Conservation (phyloP, 2,329 filamentous ascomycete species). For the Volutella citrinella region DNA sequence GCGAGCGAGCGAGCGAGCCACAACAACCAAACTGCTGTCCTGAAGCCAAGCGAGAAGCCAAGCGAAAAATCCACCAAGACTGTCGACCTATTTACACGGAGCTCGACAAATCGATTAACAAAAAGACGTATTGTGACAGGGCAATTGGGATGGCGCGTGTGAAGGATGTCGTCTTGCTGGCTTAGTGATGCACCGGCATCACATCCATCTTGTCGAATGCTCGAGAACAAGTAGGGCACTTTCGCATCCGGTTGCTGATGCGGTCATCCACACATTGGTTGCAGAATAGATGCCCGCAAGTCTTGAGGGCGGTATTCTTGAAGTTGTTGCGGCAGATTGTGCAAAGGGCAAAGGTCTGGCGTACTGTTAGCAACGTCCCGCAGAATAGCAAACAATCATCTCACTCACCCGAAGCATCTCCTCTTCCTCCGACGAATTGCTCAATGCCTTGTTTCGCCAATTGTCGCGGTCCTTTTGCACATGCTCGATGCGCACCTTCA, state of each 20-base stretch:
- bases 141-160: slow-evolving; percentile 1
- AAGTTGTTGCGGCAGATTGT: slow-evolving; percentile 90
- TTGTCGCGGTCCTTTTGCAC: slow-evolving; percentile 78
- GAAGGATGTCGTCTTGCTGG: background rate
- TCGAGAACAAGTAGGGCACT: slow-evolving; percentile 91
- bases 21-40: too few species aligned
- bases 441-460: slow-evolving; percentile 79
- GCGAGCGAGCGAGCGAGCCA: too few species aligned
- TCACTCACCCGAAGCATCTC: slow-evolving; percentile 84
- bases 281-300: slow-evolving; percentile 94
- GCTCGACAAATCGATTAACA: slow-evolving; percentile 23
- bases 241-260: slow-evolving; percentile 83
- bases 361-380: slow-evolving; percentile 18
- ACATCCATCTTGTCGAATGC: slow-evolving; percentile 89
- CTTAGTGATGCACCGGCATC: slow-evolving; percentile 64
- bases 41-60: too few species aligned
- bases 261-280: slow-evolving; percentile 85
- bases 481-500: slow-evolving; percentile 74
- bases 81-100: too few species aligned
- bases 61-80: slow-evolving; percentile 13
- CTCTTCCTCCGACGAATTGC: slow-evolving; percentile 78
- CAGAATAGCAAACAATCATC: too few species aligned
- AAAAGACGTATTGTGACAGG: slow-evolving; percentile 22
- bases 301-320: slow-evolving; percentile 91
- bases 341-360: slow-evolving; percentile 58